Evolutionary conservation across 2,329 filamentous ascomycete genomes (phyloP).

Genomic region (Cytospora piceicola): DNA sequence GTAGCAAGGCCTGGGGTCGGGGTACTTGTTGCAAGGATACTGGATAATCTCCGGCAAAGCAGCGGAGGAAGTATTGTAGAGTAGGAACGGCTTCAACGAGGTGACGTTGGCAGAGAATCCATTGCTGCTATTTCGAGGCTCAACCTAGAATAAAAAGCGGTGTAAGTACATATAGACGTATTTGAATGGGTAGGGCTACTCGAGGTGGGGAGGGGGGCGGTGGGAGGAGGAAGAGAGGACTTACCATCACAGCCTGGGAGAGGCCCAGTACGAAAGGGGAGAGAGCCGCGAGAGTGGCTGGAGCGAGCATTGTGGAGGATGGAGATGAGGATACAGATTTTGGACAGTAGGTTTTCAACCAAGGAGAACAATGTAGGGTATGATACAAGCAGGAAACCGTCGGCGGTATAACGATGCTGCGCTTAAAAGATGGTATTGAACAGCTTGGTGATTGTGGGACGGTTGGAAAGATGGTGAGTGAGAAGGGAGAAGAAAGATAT

Average conservation of each 20-base stretch:
- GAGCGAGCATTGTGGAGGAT: conserved; percentile 18
- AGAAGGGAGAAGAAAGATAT: neutral
- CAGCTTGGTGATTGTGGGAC: neutral
- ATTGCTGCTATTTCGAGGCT: neutral
- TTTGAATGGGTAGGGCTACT: neutral
- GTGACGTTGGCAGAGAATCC: conserved; percentile 7
- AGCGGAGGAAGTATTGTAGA: neutral
- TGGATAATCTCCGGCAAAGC: conserved; percentile 1
- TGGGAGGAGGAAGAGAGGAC: neutral
- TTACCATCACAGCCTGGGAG: conserved; percentile 12
- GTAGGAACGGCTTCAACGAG: neutral
- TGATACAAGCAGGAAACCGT: neutral
- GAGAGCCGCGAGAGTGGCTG: conserved; percentile 14
- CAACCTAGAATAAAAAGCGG: neutral
- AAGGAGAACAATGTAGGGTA: neutral
- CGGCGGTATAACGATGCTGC: neutral
- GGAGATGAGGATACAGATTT: neutral
- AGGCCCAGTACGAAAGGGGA: conserved; percentile 22
- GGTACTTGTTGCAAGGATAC: conserved; percentile 15
- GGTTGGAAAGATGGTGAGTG: neutral
- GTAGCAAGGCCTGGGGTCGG: conserved; percentile 6
- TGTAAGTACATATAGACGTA: neutral
- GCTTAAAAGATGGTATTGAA: neutral
- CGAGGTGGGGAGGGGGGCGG: too few species aligned
- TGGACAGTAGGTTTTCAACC: neutral